phyloP scores from a whole-genome alignment of 164 flowering plant species.

The Sedum album region DNA sequence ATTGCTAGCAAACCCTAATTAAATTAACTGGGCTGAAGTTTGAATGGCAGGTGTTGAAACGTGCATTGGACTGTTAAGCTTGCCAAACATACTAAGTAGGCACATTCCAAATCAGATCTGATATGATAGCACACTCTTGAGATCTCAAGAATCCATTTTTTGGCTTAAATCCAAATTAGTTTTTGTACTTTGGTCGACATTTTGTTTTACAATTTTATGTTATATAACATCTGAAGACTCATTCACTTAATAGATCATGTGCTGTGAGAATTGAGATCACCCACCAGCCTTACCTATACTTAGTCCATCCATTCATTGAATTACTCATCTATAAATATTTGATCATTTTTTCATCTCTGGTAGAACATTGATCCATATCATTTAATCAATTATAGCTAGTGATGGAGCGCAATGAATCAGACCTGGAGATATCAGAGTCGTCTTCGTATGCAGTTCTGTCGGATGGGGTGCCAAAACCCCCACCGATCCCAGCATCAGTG shows the following conservation, averaged over 20 bases:
- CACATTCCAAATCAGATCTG: slow-evolving; percentile 4
- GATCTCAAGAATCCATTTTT: background rate
- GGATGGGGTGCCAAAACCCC: background rate
- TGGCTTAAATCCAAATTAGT: background rate
- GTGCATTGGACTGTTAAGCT: background rate
- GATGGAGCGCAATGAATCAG: background rate
- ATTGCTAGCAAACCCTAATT: background rate
- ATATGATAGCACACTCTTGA: background rate
- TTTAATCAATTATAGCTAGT: background rate
- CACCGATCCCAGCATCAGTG: background rate
- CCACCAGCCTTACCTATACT: background rate
- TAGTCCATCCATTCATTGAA: no score
- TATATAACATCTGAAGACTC: background rate
- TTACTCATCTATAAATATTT: background rate
- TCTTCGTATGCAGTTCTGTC: background rate
- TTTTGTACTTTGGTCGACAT: background rate
- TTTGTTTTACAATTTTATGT: background rate
- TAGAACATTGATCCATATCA: background rate
- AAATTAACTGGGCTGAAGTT: background rate
- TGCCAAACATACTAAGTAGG: background rate
- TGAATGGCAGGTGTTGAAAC: slow-evolving; percentile 7
- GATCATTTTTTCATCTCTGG: background rate
- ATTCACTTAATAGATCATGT: slow-evolving; percentile 3
- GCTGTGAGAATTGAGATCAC: background rate
- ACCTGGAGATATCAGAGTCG: background rate